Conservation (phyloP, 2,329 filamentous ascomycete species). For the Aspergillus quadricinctus region DNA sequence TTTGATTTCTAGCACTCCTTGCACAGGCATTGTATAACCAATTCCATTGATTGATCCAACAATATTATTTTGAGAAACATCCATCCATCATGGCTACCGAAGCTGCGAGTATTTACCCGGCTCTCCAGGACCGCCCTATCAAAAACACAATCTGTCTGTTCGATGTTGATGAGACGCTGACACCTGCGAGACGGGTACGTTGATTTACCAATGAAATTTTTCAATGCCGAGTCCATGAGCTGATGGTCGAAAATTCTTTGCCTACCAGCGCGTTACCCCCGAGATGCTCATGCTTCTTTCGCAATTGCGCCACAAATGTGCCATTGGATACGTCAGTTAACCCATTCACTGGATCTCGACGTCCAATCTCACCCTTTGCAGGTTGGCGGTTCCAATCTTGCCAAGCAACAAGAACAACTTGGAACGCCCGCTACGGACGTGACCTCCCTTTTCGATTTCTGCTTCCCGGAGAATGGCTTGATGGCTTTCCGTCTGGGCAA, state of each 20-base stretch:
- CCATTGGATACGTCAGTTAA: conserved; percentile 29
- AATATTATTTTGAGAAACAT: background rate
- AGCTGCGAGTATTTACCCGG: conserved; percentile 53
- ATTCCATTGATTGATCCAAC: background rate
- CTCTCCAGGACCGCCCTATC: conserved; percentile 76
- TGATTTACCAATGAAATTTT: background rate
- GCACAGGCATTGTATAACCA: background rate
- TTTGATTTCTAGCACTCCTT: conserved; percentile 7
- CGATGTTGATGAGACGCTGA: conserved; percentile 92
- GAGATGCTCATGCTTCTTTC: conserved; percentile 81
- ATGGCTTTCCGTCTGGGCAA: conserved; percentile 82
- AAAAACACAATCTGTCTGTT: conserved; percentile 94
- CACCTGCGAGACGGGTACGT: conserved; percentile 67
- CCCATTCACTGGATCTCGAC: background rate
- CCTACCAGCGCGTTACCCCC: conserved; percentile 59
- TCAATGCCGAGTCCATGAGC: background rate
- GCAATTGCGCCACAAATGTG: conserved; percentile 62
- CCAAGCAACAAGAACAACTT: conserved; percentile 95
- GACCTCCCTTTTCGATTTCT: conserved; percentile 89
- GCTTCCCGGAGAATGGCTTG: conserved; percentile 95
- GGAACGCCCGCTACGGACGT: conserved; percentile 66
- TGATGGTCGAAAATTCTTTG: background rate
- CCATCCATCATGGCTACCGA: conserved; percentile 24
- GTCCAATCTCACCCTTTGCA: conserved; percentile 21
- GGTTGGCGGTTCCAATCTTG: conserved; percentile 83